phyloP scores from a whole-genome alignment of 2,329 filamentous ascomycete genomes.

The Sporothrix luriei region DNA sequence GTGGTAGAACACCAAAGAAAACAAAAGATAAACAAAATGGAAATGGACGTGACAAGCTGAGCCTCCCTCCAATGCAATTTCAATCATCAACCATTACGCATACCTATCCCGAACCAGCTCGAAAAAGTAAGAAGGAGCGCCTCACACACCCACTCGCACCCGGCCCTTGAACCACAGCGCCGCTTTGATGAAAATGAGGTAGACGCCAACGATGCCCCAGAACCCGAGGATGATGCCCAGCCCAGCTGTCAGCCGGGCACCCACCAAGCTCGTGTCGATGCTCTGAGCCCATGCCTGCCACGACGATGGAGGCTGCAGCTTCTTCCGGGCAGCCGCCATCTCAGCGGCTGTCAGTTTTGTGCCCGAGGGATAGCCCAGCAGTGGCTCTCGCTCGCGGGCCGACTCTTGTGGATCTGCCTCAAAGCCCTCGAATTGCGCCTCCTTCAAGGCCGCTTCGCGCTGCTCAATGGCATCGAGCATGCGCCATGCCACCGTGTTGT shows the following conservation, averaged over 20 bases:
- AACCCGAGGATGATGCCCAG: conserved; percentile 52
- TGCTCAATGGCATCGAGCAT: conserved; percentile 59
- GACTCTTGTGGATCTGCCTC: conserved; percentile 24
- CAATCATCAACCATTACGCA: conserved; percentile 13
- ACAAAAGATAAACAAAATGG: neutral
- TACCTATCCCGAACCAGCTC: neutral
- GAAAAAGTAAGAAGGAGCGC: neutral
- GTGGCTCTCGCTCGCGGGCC: conserved; percentile 28
- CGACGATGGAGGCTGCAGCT: conserved; percentile 38
- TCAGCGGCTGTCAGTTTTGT: conserved; percentile 18
- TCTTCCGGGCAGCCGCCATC: conserved; percentile 7
- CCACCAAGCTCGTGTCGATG: conserved; percentile 47
- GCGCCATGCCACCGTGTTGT: conserved; percentile 68
- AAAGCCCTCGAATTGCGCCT: neutral
- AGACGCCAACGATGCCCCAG: conserved; percentile 54
- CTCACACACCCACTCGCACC: conserved; percentile 30
- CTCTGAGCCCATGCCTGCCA: conserved; percentile 50
- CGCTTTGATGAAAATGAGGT: conserved; percentile 53
- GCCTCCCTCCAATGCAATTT: neutral
- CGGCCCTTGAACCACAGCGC: conserved; percentile 37
- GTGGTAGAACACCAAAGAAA: neutral
- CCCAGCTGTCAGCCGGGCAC: conserved; percentile 51
- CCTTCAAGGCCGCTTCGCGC: conserved; percentile 43
- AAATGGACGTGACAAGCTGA: conserved; percentile 1
- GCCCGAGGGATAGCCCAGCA: conserved; percentile 30